A percentile compares a stretch with the other conserved stretches of the same genome.
Conservation (phyloP, 2,329 filamentous ascomycete species). For the Stromatinia cepivora region DNA sequence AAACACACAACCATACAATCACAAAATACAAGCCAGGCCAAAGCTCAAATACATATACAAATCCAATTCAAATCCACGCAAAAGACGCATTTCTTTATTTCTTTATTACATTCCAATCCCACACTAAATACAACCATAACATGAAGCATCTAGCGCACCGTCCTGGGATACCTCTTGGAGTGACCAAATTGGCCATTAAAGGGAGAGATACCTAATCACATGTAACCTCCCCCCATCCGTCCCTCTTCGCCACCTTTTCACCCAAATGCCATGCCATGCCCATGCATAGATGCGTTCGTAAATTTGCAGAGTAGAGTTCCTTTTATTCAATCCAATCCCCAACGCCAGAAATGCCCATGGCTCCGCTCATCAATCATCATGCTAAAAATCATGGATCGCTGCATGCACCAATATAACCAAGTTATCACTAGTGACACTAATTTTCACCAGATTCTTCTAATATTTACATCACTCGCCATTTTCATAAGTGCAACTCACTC, state of each 20-base stretch:
- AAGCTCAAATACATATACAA: no score
- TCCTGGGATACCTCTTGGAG: no score
- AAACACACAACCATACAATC: no score
- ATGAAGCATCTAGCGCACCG: background rate
- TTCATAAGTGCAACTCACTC: slow-evolving; percentile 26
- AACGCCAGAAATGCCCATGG: slow-evolving; percentile 6
- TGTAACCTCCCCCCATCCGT: background rate
- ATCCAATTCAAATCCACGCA: no score
- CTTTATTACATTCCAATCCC: background rate
- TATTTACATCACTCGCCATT: background rate
- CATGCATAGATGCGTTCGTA: background rate
- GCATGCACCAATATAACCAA: background rate
- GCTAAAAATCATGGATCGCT: background rate
- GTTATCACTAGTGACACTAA: background rate
- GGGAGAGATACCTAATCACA: background rate
- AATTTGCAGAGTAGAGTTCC: background rate
- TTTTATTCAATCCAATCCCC: background rate
- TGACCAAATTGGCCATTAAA: background rate
- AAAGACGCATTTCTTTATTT: background rate
- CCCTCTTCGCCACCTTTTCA: background rate
- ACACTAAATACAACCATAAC: background rate
- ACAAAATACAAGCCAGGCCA: no score
- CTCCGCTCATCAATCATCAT: background rate
- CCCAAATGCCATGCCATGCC: background rate
- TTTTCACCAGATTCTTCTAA: background rate